These are phyloP conservation scores for Acrocalymma vagum DNA, from an alignment of 2,329 filamentous ascomycete species.

Conservation along the genomic window DNA sequence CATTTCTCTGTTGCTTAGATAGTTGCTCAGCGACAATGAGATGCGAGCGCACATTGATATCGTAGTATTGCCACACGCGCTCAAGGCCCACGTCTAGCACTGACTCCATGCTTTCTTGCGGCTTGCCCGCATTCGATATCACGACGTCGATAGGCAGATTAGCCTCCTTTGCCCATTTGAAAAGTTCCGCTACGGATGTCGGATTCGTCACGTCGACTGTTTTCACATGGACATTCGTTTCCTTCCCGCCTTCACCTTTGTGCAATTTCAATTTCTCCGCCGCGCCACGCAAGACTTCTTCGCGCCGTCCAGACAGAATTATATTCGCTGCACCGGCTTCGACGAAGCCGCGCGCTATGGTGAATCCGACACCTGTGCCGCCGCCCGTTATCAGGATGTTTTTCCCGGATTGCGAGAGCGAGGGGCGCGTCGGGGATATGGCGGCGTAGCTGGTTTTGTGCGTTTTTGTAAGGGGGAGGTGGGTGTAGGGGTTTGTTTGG, in stretches of 20 bases:
- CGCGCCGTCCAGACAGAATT: conserved; percentile 51
- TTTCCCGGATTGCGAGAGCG: conserved; percentile 28
- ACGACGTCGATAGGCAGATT: too few relatives aligned
- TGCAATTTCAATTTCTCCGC: conserved; percentile 1
- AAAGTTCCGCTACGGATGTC: too few relatives aligned
- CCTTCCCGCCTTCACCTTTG: not conserved
- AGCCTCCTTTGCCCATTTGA: too few relatives aligned
- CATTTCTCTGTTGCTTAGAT: too few relatives aligned
- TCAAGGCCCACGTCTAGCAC: too few relatives aligned
- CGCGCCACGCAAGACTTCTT: conserved; percentile 6
- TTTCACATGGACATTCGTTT: conserved; percentile 4
- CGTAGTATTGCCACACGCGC: too few relatives aligned
- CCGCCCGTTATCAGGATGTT: conserved; percentile 47
- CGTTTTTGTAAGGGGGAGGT: too few relatives aligned
- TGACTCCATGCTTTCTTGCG: too few relatives aligned
- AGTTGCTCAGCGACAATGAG: too few relatives aligned
- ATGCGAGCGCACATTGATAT: too few relatives aligned
- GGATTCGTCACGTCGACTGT: conserved; percentile 8
- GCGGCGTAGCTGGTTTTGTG: conserved; percentile 31
- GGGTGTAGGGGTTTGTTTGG: too few relatives aligned
- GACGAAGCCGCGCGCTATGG: conserved; percentile 54
- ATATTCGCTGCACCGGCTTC: conserved; percentile 53
- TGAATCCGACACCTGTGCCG: conserved; percentile 55
- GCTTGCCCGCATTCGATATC: too few relatives aligned
- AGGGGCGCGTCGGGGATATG: conserved; percentile 38